These are phyloP conservation scores for Thalassiosira mediterranea DNA, from an alignment of 352 stramenopile genomes.

Conservation along the genomic window DNA sequence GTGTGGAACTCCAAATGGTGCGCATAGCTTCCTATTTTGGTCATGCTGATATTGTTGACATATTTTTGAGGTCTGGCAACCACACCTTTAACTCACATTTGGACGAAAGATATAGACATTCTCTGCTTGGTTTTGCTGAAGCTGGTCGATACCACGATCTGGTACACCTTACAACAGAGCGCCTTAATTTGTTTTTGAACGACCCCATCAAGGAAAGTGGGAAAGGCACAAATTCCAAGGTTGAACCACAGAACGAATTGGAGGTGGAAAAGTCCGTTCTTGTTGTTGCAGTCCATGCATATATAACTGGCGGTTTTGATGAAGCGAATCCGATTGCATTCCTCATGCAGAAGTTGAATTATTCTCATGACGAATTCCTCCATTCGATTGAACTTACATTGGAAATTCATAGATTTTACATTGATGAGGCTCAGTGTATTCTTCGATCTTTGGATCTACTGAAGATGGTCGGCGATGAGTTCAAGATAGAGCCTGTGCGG, in stretches of 20 bases:
- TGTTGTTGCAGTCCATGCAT: neutral
- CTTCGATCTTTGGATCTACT: slow-evolving; percentile 17
- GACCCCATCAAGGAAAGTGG: slow-evolving; percentile 1
- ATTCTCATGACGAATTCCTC: slow-evolving; percentile 1
- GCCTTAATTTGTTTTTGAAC: neutral
- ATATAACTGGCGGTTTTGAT: neutral
- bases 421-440: neutral
- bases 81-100: slow-evolving; percentile 3
- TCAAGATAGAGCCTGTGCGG: neutral
- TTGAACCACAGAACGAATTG: neutral
- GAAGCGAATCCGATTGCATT: slow-evolving; percentile 1
- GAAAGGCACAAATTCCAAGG: neutral
- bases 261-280: neutral
- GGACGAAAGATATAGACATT: slow-evolving; percentile 7
- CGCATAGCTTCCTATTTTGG: slow-evolving; percentile 21
- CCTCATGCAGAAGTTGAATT: slow-evolving; percentile 11
- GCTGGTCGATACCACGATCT: slow-evolving; percentile 14
- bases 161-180: neutral
- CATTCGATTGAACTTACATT: slow-evolving; percentile 7
- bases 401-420: neutral
- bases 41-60: slow-evolving; percentile 11
- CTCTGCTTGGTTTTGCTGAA: slow-evolving; percentile 24
- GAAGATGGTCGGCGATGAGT: neutral
- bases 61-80: slow-evolving; percentile 1
- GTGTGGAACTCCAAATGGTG: slow-evolving; percentile 21